phyloP scores from a whole-genome alignment of 805 yeast species.

The Candida easanensis region DNA sequence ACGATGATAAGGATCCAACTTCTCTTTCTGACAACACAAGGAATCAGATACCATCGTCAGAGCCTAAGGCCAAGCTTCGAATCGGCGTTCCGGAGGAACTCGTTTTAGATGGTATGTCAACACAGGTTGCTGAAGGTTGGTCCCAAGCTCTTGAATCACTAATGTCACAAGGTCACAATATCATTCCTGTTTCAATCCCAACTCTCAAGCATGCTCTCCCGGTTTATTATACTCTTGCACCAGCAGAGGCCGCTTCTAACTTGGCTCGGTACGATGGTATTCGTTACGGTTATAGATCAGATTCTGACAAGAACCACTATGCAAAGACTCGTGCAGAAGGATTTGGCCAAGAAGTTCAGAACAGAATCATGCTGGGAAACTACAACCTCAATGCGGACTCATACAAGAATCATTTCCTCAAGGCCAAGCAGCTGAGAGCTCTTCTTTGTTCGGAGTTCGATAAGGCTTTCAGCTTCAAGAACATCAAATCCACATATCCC shows the following conservation, averaged over 20 bases:
- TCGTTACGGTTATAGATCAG: constrained; percentile 66
- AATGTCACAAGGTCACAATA: constrained; percentile 36
- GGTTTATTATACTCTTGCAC: constrained; percentile 81
- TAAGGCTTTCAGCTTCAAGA: constrained; percentile 50
- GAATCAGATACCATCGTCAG: constrained; percentile 2
- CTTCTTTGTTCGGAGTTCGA: constrained; percentile 65
- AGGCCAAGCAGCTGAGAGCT: constrained; percentile 68
- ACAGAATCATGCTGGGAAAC: constrained; percentile 82
- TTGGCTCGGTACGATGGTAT: constrained; percentile 88
- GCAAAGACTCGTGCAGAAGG: constrained; percentile 59
- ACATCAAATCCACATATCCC: constrained; percentile 33
- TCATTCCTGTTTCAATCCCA: constrained; percentile 70
- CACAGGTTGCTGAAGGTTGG: constrained; percentile 48
- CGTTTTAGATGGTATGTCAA: constrained; percentile 51
- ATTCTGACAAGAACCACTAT: constrained; percentile 39
- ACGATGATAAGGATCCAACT: constrained; percentile 82
- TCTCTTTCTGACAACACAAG: constrained; percentile 42
- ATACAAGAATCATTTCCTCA: constrained; percentile 65
- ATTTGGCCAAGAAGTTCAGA: constrained; percentile 81
- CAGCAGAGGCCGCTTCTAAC: constrained; percentile 94
- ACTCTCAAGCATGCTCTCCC: constrained; percentile 64
- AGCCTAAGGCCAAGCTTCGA: constrained; percentile 29
- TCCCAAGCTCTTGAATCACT: constrained; percentile 41
- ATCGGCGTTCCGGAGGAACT: constrained; percentile 79
- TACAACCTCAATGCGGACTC: constrained; percentile 77